Evolutionary conservation across 2,329 filamentous ascomycete species (phyloP).

Genomic region (Arthrinium phaeospermum): DNA sequence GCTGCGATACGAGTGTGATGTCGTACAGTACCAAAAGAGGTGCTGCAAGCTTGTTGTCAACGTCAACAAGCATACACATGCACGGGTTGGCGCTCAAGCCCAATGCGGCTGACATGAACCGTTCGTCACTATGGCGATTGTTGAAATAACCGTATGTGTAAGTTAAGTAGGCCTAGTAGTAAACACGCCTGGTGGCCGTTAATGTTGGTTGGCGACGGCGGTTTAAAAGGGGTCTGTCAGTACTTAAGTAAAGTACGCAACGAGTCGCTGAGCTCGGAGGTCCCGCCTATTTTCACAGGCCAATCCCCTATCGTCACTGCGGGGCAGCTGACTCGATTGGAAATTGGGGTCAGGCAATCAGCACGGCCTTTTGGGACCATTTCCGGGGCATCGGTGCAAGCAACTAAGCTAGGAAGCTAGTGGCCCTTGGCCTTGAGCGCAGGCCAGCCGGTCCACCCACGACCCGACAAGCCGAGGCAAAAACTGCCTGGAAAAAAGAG

Average conservation of each 20-base stretch:
- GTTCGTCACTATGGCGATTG: background rate
- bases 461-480: slow-evolving; percentile 14
- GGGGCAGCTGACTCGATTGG: background rate
- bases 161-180: background rate
- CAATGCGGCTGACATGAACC: background rate
- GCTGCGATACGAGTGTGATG: background rate
- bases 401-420: background rate
- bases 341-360: slow-evolving; percentile 15
- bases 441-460: background rate
- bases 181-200: background rate
- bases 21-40: background rate
- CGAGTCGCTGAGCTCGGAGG: background rate
- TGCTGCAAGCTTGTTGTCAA: too few species aligned
- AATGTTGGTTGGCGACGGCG: background rate
- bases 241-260: background rate
- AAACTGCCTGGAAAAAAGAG: background rate
- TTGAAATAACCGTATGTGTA: background rate
- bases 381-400: slow-evolving; percentile 8
- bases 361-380: slow-evolving; percentile 1
- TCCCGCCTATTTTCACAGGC: background rate
- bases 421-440: background rate
- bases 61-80: background rate
- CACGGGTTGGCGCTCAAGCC: background rate
- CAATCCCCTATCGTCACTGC: slow-evolving; percentile 8
- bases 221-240: background rate